A percentile compares a stretch with the other conserved stretches of the same genome.
Evolutionary conservation across 805 yeast genomes (phyloP).

Genomic region (Saccharomycopsis synnaedendra): DNA sequence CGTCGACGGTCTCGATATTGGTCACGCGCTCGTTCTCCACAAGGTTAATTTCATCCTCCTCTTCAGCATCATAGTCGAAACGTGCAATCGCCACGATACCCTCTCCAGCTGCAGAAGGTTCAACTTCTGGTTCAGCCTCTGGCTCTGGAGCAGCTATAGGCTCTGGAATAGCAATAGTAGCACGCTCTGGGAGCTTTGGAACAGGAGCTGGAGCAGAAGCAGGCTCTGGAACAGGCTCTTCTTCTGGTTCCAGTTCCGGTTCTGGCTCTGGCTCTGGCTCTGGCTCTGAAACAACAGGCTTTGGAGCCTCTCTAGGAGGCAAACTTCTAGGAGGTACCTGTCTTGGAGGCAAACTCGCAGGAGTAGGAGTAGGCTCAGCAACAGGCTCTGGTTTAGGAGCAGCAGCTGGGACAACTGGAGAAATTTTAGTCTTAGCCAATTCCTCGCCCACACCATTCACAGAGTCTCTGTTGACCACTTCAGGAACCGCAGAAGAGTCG

Average conservation of each 20-base stretch:
- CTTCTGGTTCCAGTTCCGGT: too few species aligned
- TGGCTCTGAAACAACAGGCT: too few species aligned
- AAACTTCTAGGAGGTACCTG: too few species aligned
- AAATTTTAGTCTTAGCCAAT: too few species aligned
- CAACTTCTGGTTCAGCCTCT: conserved; percentile 21
- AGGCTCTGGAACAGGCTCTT: too few species aligned
- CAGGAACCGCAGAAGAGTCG: conserved; percentile 24
- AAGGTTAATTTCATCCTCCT: conserved; percentile 63
- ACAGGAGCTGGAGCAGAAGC: conserved; percentile 19
- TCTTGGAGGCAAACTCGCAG: too few species aligned
- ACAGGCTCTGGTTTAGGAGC: not conserved
- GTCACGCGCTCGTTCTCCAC: conserved; percentile 54
- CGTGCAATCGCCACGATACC: conserved; percentile 55
- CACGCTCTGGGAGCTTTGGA: conserved; percentile 19
- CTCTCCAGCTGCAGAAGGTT: conserved; percentile 17
- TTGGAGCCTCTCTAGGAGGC: too few species aligned
- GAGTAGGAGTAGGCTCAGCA: too few species aligned
- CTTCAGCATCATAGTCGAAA: conserved; percentile 69
- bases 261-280: too few species aligned
- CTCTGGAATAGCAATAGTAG: conserved; percentile 20
- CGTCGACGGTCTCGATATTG: conserved; percentile 49
- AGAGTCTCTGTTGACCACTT: conserved; percentile 11
- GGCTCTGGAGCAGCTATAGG: conserved; percentile 20
- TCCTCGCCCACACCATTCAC: too few species aligned
- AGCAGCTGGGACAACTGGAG: conserved; percentile 10